Base-by-base conservation (phyloP, 192 early-diverging fungal species). In the Coemansia erecta region DNA sequence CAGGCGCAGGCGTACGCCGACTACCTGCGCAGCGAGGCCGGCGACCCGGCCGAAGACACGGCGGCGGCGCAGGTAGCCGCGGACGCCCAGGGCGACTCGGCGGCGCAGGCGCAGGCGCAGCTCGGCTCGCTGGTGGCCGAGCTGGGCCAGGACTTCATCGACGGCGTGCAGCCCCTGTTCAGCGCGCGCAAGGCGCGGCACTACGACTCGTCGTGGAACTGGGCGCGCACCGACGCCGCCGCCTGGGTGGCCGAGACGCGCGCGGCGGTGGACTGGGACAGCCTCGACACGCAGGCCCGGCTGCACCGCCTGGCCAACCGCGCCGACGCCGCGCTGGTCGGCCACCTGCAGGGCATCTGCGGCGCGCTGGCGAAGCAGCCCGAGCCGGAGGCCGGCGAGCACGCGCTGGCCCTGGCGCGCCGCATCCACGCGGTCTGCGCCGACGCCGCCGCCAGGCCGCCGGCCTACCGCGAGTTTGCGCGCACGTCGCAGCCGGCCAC, bases 201-300 rank as follows among this genome's bases (percentile, higher is more conserved):
- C 11, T 95, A 92, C 64, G 92, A 94, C 61, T 98, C 95, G 26
- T 87, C 89, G 85, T 98, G 95, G 95, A 98, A 98, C 83, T 98
- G 95, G 95, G 84, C 93, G 35, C 77, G 59, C 51, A 60, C 60
- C 14, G 79, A 56, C 45, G 66, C 46, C 50, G 70, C 61, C 56
- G 47, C n/a, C 18, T 67, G 63, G 61, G 85, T 90, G 61, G 89
- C 89, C 67, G 90, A 88, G 68, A 84, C 89, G 33, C 81, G 91
- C 17, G 75, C 82, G 28, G 81, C 73, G 43, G 87, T 91, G 31
- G 90, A 95, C 63, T 87, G 93, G 60, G 90, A 92, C 55, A 1
- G 1, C 3, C 17, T 33, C 6, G 31, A 28, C 28, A 58, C 5
- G 4, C 23, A 33, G 18, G 37, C 76, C 9, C 42, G 63, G 37